A percentile compares a stretch with the other conserved stretches of the same genome.
Conservation (phyloP, 257 asterid genomes). For the Lycium barbarum region DNA sequence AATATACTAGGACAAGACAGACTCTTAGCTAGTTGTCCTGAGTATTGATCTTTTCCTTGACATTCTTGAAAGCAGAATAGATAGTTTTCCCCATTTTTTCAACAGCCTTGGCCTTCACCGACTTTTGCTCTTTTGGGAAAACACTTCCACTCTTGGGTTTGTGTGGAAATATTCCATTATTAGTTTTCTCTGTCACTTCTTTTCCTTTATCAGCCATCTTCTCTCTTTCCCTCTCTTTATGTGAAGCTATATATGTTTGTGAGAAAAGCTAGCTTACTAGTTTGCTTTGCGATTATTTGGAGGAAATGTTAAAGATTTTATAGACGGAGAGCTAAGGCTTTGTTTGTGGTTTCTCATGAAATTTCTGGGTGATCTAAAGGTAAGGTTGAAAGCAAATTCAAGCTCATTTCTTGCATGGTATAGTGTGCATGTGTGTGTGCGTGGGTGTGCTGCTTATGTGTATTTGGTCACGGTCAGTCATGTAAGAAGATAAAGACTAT, state of each 20-base stretch:
- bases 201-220: not conserved
- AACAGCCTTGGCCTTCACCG: too few relatives aligned
- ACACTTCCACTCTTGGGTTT: too few relatives aligned
- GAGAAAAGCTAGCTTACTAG: not conserved
- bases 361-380: not conserved
- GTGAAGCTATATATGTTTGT: constrained; percentile 2
- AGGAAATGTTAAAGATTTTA: not conserved
- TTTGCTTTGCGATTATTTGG: not conserved
- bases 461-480: not conserved
- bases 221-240: not conserved
- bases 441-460: not conserved
- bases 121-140: too few relatives aligned
- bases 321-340: not conserved
- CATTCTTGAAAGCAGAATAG: too few relatives aligned
- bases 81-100: too few relatives aligned
- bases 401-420: not conserved
- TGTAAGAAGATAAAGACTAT: not conserved
- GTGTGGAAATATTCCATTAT: too few relatives aligned
- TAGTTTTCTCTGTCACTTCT: too few relatives aligned
- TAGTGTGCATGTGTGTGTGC: too few relatives aligned
- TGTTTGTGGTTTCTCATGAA: not conserved
- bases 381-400: not conserved
- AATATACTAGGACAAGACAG: too few relatives aligned
- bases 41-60: too few relatives aligned
- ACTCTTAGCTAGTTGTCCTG: too few relatives aligned